phyloP scores from a whole-genome alignment of 2,329 filamentous ascomycete species.

The Fusarium nelsonii region DNA sequence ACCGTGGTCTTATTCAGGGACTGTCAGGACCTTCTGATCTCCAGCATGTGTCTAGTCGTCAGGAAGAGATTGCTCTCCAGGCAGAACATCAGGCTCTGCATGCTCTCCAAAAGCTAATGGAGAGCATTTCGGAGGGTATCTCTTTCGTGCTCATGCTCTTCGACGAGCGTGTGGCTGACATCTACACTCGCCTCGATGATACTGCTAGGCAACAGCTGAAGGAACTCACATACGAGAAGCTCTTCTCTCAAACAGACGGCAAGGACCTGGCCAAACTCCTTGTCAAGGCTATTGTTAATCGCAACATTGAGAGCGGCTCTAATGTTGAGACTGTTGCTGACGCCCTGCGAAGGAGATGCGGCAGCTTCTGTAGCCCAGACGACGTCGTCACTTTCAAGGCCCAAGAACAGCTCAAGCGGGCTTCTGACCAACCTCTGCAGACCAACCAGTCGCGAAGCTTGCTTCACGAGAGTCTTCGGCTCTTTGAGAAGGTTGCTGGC shows the following conservation, averaged over 20 bases:
- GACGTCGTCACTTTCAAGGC: constrained; percentile 99
- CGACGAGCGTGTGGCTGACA: constrained; percentile 91
- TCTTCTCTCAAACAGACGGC: constrained; percentile 84
- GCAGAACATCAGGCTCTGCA: constrained; percentile 94
- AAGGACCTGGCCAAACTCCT: constrained; percentile 93
- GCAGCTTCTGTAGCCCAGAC: constrained; percentile 96
- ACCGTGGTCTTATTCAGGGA: constrained; percentile 92
- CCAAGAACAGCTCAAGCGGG: constrained; percentile 92
- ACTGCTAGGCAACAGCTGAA: constrained; percentile 75
- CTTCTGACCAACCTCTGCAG: constrained; percentile 80
- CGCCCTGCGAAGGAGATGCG: constrained; percentile 89
- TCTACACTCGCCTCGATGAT: constrained; percentile 81
- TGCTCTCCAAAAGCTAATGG: constrained; percentile 85
- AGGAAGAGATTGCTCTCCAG: constrained; percentile 92
- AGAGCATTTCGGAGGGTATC: constrained; percentile 94
- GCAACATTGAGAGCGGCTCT: constrained; percentile 95
- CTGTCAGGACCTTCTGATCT: constrained; percentile 90
- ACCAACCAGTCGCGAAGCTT: constrained; percentile 81
- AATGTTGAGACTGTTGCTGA: constrained; percentile 98
- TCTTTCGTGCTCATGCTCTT: constrained; percentile 96
- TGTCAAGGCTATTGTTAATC: constrained; percentile 97
- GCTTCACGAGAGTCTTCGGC: constrained; percentile 86
- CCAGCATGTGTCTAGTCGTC: constrained; percentile 80
- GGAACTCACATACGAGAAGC: constrained; percentile 85
- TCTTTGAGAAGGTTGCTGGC: constrained; percentile 90